Evolutionary conservation across 2,329 filamentous ascomycete genomes (phyloP).

Genomic region (Ambrosiella beaveri): DNA sequence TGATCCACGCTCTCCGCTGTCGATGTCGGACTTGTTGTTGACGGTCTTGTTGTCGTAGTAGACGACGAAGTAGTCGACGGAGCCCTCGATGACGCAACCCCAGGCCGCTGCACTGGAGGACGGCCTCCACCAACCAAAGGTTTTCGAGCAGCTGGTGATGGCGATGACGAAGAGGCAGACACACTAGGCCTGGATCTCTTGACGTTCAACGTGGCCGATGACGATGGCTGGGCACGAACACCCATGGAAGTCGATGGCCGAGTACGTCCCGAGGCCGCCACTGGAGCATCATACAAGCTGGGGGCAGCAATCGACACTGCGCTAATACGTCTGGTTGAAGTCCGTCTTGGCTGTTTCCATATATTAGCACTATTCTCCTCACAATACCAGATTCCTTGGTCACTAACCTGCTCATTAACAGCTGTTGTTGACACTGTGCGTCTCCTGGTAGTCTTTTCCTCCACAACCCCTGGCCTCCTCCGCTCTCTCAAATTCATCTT

Average conservation of each 20-base stretch:
- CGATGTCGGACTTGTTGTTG: slow-evolving; percentile 10
- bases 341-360: neutral
- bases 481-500: slow-evolving; percentile 60
- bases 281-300: neutral
- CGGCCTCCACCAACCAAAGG: neutral
- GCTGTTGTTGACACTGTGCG: slow-evolving; percentile 34
- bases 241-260: slow-evolving; percentile 6
- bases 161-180: neutral
- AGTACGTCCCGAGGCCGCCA: neutral
- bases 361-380: neutral
- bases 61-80: slow-evolving; percentile 5
- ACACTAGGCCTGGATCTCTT: slow-evolving; percentile 11
- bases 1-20: slow-evolving; percentile 30
- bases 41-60: slow-evolving; percentile 7
- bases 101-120: slow-evolving; percentile 1
- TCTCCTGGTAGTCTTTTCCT: slow-evolving; percentile 28
- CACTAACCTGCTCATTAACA: slow-evolving; percentile 23
- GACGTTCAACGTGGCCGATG: slow-evolving; percentile 1
- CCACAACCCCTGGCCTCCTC: slow-evolving; percentile 36
- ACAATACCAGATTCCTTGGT: neutral
- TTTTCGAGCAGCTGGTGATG: neutral
- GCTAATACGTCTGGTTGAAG: slow-evolving; percentile 28
- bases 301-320: slow-evolving; percentile 24
- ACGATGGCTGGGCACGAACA: neutral
- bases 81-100: slow-evolving; percentile 4